Conservation (phyloP, 2,329 filamentous ascomycete genomes). For the Spiromastix sp. region DNA sequence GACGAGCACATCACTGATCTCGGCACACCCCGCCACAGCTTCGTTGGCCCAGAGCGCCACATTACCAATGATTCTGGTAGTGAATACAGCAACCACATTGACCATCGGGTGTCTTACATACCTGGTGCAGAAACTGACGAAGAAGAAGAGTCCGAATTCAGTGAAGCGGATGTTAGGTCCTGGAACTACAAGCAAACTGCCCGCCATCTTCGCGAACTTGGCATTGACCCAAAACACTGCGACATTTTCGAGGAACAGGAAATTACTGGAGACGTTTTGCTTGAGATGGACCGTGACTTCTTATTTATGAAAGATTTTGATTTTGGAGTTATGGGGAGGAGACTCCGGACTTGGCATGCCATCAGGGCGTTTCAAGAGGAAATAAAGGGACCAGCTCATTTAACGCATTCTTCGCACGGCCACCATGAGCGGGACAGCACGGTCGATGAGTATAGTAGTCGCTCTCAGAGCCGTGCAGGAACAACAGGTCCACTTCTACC, state of each 20-base stretch:
- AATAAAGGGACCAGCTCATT: slow-evolving; percentile 51
- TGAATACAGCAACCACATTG: slow-evolving; percentile 74
- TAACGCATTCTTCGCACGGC: slow-evolving; percentile 27
- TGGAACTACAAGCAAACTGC: slow-evolving; percentile 80
- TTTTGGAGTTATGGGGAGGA: slow-evolving; percentile 76
- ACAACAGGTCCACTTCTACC: slow-evolving; percentile 32
- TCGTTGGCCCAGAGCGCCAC: slow-evolving; percentile 40
- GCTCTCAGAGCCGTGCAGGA: slow-evolving; percentile 31
- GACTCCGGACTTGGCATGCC: slow-evolving; percentile 93
- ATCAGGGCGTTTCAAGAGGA: slow-evolving; percentile 88
- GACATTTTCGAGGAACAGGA: slow-evolving; percentile 93
- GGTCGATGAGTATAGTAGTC: slow-evolving; percentile 32
- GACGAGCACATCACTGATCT: slow-evolving; percentile 94
- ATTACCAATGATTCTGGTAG: slow-evolving; percentile 68
- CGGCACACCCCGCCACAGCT: slow-evolving; percentile 48
- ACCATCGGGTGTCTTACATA: slow-evolving; percentile 77
- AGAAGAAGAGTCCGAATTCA: slow-evolving; percentile 66
- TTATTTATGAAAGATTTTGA: slow-evolving; percentile 94
- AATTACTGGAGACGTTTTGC: slow-evolving; percentile 82
- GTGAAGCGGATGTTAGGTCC: slow-evolving; percentile 59
- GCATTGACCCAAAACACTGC: slow-evolving; percentile 82
- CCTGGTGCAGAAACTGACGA: slow-evolving; percentile 79
- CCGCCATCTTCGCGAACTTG: slow-evolving; percentile 74
- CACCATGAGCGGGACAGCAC: slow-evolving; percentile 33
- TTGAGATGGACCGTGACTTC: slow-evolving; percentile 92